Percentiles rank a stretch among this genome's conserved stretches.
phyloP scores from a whole-genome alignment of 2,329 filamentous ascomycete genomes.

The Trichocomaceae sp. region DNA sequence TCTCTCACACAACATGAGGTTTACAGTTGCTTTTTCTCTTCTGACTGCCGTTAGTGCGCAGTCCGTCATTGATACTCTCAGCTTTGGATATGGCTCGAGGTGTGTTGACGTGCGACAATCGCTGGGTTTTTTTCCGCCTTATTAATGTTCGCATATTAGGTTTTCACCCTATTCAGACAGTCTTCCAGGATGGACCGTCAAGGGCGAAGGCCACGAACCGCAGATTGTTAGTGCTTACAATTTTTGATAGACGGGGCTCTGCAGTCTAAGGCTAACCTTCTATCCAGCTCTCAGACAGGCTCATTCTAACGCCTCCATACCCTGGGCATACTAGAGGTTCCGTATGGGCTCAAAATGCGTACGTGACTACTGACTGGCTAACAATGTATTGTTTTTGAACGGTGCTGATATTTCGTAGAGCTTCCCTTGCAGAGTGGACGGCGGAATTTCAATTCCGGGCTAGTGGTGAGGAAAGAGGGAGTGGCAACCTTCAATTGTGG shows the following conservation, averaged over 20 bases:
- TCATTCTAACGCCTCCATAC: conserved; percentile 82
- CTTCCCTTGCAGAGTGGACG: conserved; percentile 62
- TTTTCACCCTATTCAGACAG: conserved; percentile 52
- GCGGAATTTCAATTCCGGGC: conserved; percentile 82
- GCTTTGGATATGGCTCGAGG: conserved; percentile 67
- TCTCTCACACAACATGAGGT: conserved; percentile 32
- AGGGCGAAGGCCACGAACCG: conserved; percentile 50
- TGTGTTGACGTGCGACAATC: conserved; percentile 23
- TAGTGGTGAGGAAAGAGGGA: conserved; percentile 74
- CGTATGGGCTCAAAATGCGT: conserved; percentile 65
- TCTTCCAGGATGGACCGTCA: conserved; percentile 52
- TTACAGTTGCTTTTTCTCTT: conserved; percentile 36
- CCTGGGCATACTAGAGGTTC: conserved; percentile 80
- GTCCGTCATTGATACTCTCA: conserved; percentile 64
- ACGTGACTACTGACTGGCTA: conserved; percentile 20
- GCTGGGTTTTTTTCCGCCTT: not conserved
- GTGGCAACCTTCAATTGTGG: conserved; percentile 92
- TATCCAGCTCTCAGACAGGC: conserved; percentile 67
- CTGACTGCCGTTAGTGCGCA: conserved; percentile 53
- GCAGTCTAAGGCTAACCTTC: conserved; percentile 15
- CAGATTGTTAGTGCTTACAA: conserved; percentile 39
- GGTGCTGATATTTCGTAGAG: conserved; percentile 21
- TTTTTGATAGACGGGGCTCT: not conserved
- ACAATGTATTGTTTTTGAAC: not conserved
- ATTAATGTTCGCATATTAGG: conserved; percentile 32